Conservation (phyloP, 345 rosid species). For the Arabis alpina region DNA sequence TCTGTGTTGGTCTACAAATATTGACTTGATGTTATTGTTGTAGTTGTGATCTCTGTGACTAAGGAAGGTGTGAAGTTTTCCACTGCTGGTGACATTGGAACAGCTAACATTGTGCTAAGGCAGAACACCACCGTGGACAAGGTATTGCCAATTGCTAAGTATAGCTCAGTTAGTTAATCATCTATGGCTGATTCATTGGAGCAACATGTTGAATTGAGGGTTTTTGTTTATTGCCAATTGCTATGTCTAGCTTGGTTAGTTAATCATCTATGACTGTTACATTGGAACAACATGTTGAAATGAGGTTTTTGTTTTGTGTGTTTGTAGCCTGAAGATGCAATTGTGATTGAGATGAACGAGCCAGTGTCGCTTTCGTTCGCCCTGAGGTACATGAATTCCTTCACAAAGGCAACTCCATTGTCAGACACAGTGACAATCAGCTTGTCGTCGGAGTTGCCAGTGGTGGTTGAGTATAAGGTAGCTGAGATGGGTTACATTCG, state of each 20-base stretch:
- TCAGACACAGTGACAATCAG: constrained; percentile 88
- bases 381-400: constrained; percentile 95
- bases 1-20: neutral
- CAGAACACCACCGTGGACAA: constrained; percentile 93
- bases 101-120: constrained; percentile 91
- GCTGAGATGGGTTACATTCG: constrained; percentile 98
- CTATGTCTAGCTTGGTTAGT: neutral
- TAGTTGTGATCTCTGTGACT: constrained; percentile 92
- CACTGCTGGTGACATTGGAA: constrained; percentile 91
- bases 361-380: constrained; percentile 94
- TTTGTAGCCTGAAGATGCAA: constrained; percentile 94
- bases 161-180: neutral
- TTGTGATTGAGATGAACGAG: constrained; percentile 86
- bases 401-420: constrained; percentile 92
- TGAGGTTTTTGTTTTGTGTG: constrained; percentile 1
- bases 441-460: constrained; percentile 90
- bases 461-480: constrained; percentile 95
- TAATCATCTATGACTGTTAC: constrained; percentile 5
- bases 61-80: constrained; percentile 99
- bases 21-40: constrained; percentile 17
- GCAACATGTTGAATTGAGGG: constrained; percentile 8
- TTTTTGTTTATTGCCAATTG: neutral
- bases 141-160: constrained; percentile 39
- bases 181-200: constrained; percentile 11
- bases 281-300: neutral